These are phyloP conservation scores for Baorangia bicolor DNA, from an alignment of 768 basidiomycete species.

Conservation along the genomic window DNA sequence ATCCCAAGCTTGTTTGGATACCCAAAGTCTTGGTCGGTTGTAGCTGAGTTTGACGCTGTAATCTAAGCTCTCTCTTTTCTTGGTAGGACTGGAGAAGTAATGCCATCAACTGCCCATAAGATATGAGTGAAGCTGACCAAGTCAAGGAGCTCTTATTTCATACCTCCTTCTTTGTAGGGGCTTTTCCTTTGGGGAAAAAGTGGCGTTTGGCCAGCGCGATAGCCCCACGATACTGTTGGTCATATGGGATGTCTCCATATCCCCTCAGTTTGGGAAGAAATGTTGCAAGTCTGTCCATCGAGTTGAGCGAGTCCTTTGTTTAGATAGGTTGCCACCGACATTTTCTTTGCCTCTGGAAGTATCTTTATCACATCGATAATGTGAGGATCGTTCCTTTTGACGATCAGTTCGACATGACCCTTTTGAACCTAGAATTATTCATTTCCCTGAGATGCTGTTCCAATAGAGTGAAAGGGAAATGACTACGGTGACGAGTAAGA, in stretches of 20 bases:
- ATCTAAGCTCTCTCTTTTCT: constrained; percentile 16
- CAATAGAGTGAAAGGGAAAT: neutral
- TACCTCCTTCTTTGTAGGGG: constrained; percentile 28
- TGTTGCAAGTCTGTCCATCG: constrained; percentile 19
- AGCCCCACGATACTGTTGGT: constrained; percentile 27
- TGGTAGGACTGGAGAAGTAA: constrained; percentile 26
- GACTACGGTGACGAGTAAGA: constrained; percentile 25
- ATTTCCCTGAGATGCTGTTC: neutral
- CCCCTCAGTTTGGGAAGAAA: constrained; percentile 32
- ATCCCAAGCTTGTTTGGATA: constrained; percentile 20
- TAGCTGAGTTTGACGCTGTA: neutral
- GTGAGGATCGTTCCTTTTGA: constrained; percentile 10
- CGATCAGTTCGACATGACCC: constrained; percentile 23
- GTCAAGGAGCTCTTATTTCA: neutral
- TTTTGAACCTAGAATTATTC: constrained; percentile 23
- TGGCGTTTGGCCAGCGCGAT: constrained; percentile 30
- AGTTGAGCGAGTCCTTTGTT: neutral
- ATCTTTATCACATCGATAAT: constrained; percentile 24
- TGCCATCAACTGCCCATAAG: constrained; percentile 19
- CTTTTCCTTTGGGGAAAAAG: constrained; percentile 24
- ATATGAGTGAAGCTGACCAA: neutral
- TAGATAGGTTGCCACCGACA: constrained; percentile 11
- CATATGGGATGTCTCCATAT: constrained; percentile 28
- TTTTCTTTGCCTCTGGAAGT: constrained; percentile 24
- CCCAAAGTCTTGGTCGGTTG: constrained; percentile 16